Conservation (phyloP, 2,329 filamentous ascomycete genomes). For the Phoma herbarum region DNA sequence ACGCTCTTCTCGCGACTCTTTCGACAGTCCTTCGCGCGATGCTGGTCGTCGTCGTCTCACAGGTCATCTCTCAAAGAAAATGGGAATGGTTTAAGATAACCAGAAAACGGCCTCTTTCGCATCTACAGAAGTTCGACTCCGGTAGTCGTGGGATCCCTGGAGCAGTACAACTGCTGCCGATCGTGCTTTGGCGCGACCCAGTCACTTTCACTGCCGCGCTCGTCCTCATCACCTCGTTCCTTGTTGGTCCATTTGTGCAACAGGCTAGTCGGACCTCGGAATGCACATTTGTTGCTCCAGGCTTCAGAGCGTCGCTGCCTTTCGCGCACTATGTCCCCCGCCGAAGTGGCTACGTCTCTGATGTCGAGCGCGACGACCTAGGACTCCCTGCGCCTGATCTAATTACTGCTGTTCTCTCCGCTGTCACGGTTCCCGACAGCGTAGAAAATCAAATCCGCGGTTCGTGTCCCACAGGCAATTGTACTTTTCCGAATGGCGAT, state of each 20-base stretch:
- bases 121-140: constrained; percentile 3
- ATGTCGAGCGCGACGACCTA: too few relatives aligned
- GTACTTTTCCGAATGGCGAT: neutral
- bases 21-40: constrained; percentile 4
- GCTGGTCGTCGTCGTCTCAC: constrained; percentile 1
- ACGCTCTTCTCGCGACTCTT: neutral
- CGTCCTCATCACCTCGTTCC: neutral
- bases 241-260: constrained; percentile 8
- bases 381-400: too few relatives aligned
- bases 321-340: neutral
- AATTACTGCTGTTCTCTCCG: neutral
- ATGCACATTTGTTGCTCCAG: neutral
- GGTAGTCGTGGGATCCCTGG: constrained; percentile 7
- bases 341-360: neutral
- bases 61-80: constrained; percentile 10
- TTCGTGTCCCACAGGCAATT: constrained; percentile 1
- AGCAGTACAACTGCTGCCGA: neutral
- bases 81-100: neutral
- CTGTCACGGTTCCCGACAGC: neutral
- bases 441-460: neutral
- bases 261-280: constrained; percentile 11
- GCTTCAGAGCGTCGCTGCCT: neutral
- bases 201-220: neutral
- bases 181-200: neutral
- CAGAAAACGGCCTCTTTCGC: neutral